Base-by-base conservation (phyloP, 2,329 filamentous ascomycete genomes). In the Aspergillus versicolor region DNA sequence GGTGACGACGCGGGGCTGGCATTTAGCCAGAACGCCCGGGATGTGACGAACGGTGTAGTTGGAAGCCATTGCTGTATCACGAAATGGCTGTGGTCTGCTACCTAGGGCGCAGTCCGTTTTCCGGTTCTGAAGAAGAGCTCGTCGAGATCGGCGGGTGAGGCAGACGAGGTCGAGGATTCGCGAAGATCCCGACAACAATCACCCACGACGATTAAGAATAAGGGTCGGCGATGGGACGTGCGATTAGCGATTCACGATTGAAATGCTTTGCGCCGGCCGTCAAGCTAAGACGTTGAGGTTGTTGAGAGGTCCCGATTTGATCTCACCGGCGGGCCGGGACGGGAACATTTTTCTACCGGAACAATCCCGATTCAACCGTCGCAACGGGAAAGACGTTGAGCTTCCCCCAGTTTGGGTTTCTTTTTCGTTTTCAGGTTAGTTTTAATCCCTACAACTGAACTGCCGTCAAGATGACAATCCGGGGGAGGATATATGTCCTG, bases 271-370 rank as follows among this genome's bases (percentile, higher is more conserved):
- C 38, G 45, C 41, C 40, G 21, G 37, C 24, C 55, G 50, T 52
- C 32, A 32, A 24, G 37, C 40, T 44, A 32, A 57, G 63, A 65
- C 60, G 72, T 74, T 73, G 71, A 74, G 70, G 67, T 64, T 65
- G 67, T 65, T 65, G 68, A 71, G 71, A 13, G 9, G 68, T 66
- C 42, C 48, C 7, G 41, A 52, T 43, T 43, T 41, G 69, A 71
- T 67, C 70, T 73, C 70, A 72, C 72, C 71, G 72, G 70, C 64
- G 61, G 44, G 64, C 70, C 71, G 66, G 70, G 70, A 67, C 67
- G 62, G 72, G 72, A 73, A 73, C 62, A 73, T 74, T 73, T 73
- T 74, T 74, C 68, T 71, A 70, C 72, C 72, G 71, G 60, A 65
- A 61, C 65, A 65, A 57, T 59, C 61, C 53, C 60, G 63, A 58